phyloP scores from a whole-genome alignment of 179 eudicot genomes.

The Vitellaria paradoxa region DNA sequence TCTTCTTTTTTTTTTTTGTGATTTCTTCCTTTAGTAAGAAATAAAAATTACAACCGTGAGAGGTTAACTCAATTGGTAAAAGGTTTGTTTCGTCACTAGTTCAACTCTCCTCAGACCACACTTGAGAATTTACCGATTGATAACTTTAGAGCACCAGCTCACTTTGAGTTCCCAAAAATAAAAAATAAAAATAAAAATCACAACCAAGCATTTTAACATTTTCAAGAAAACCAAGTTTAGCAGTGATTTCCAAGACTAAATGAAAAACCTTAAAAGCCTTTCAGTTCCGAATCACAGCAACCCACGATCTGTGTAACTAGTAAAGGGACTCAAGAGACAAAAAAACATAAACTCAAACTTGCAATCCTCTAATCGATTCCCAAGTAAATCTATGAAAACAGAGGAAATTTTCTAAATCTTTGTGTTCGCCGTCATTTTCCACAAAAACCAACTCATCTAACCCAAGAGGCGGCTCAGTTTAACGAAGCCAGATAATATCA shows the following conservation, averaged over 20 bases:
- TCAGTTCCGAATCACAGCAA: slow-evolving; percentile 4
- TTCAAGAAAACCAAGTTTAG: background rate
- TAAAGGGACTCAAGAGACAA: background rate
- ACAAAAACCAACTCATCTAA: background rate
- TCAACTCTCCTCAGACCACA: too few species aligned
- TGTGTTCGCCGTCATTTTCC: background rate
- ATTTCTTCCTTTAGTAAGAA: too few species aligned
- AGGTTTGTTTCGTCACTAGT: too few species aligned
- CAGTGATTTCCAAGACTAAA: background rate
- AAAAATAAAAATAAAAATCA: too few species aligned
- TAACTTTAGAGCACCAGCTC: too few species aligned
- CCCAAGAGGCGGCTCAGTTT: background rate
- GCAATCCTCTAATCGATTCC: background rate
- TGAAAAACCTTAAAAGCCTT: background rate
- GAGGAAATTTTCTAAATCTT: background rate
- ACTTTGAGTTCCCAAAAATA: too few species aligned
- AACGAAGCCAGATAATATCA: background rate
- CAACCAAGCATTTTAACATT: too few species aligned
- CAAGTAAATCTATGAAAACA: background rate
- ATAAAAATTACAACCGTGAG: too few species aligned
- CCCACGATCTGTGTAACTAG: background rate
- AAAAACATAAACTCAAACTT: background rate
- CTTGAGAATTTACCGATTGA: too few species aligned
- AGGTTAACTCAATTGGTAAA: too few species aligned
- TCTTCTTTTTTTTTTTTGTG: background rate